Base-by-base conservation (phyloP, 2,329 filamentous ascomycete species). In the Colletotrichum sp. region DNA sequence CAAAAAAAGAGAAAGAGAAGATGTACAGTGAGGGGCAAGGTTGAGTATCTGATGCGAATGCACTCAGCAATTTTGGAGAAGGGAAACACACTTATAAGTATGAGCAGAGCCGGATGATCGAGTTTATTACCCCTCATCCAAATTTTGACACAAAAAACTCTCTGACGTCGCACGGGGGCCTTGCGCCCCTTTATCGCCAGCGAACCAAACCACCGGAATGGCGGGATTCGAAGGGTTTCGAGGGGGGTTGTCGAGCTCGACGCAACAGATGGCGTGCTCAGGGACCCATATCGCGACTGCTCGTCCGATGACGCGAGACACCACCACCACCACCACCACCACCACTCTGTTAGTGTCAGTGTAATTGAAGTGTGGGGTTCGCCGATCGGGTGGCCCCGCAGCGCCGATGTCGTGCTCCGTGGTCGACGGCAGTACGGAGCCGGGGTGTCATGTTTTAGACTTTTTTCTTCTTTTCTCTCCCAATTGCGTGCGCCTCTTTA, bases 231-330 rank as follows among this genome's bases (percentile, higher is more conserved):
- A 36, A 18, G 59, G 55, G 67, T 8, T 28, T 49, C 6, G 63
- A 49, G 49, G 57, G 44, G 57, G 68, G 44, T 75, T 72, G 63
- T 71, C 75, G 75, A 77, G 75, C 72, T 77, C 63, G 30, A 65
- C 21, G 63, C 68, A 62, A 55, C 59, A 57, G 60, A 77, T 77
- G 69, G 76, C 76, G 76, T 77, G 76, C 76, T 77, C 69, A 57
- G 74, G 60, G 65, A 49, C 62, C 76, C 73, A 76, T 74, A 76
- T 76, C 73, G 76, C 76, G 66, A 77, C 55, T 49, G 49, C 64
- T 52, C 75, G 66, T 67, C 62, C 71, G 75, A 76, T 76, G 75
- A 76, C 75, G 75, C 75, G 75, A 76, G 75, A 71, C 67, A 69
- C 18, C 12, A 57, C 21, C 44, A 28, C 44, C 44, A 49, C 44